Evolutionary conservation across 2,329 filamentous ascomycete genomes (phyloP), one percentile per base, ranked within the genome.

Genomic region (Monosporascus sp.): DNA sequence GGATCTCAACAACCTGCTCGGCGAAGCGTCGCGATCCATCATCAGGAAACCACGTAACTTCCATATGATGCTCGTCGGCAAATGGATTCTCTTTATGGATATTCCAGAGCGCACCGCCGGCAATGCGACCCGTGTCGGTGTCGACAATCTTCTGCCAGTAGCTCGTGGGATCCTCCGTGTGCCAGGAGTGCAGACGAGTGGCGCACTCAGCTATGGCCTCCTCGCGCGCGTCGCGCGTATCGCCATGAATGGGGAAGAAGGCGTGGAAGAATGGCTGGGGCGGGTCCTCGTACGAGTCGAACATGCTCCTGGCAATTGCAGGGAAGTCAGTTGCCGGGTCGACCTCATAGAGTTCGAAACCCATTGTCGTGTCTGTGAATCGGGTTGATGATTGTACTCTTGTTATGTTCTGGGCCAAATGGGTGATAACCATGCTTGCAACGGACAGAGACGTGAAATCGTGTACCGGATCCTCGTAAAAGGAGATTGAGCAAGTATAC

Each of bases 91-190:
- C 46, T 20, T 48, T 19, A 34, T 48, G 20, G 46, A 48, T 48
- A 34, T 34, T 27, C 46, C 46, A 48, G 46, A 20, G n/a, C n/a
- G 46, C 46, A 4, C 46, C 46, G 16, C 46, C 46, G 6, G 27
- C 26, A 19, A 48, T 11, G n/a, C 27, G 22, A 8, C 46, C 46
- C 2, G 46, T 48, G n/a, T 48, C 46, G 22, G 36, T 17, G 14
- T 48, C 46, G 46, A 48, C 46, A 9, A 48, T 26, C 46, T 48
- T 48, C 46, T 48, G 46, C 46, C 46, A 48, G 46, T 48, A 20
- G 46, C 46, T 48, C 4, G 46, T 27, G n/a, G 46, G 46, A 24
- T 48, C 46, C 8, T 27, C 20, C 8, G 26, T 17, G 8, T 48
- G 46, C 46, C 46, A 51, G 34, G n/a, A n/a, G n/a, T n/a, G n/a